Evolutionary conservation across 2,329 filamentous ascomycete species (phyloP), one percentile per base, ranked within the genome.

Genomic region (Cladosporium cucumerinum): DNA sequence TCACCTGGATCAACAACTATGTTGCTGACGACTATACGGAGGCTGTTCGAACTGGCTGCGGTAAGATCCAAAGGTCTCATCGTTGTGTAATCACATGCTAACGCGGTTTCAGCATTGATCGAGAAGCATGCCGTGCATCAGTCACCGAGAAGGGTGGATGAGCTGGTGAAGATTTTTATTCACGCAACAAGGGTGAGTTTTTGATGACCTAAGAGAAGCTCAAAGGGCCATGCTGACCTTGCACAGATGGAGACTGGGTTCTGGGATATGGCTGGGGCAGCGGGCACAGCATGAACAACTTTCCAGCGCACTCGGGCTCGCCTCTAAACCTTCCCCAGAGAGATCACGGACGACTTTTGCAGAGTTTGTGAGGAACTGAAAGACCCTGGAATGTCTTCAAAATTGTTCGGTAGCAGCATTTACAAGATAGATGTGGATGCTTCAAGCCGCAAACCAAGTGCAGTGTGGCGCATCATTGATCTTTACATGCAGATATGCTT

Each of bases 1-100:
- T 90, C 89, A 85, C 87, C 54, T 98, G 94, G 94, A 92, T 98
- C 69, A 83, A 93, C 74, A 96, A 92, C 73, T 98, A 97, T 74
- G 86, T 90, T 18, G 90, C 88, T 2, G 88, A 91, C 0, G 91
- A 95, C 74, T 97, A 96, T 70, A 79, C 82, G 0, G 82, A 87
- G 67, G 91, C 91, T 6, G 90, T 96, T 62, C 82, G 81, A 68
- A 82, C 86, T 3, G 92, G 91, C 25, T 86, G 84, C 63, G 87
- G 60, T 62, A 55, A 21, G 43, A 34, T 57, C 26, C 67, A 90
- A 28, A 12, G 3, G 14, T 28, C 18, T 54, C 10, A 11, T n/a
- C 3, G 3, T 32, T 23, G 4, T 7, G 10, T 5, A 32, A 32
- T 26, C 8, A 30, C 51, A 23, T 43, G 60, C 49, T 62, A 32